phyloP scores from a whole-genome alignment of 2,329 filamentous ascomycete species.

The Dactylellina haptotyla region DNA sequence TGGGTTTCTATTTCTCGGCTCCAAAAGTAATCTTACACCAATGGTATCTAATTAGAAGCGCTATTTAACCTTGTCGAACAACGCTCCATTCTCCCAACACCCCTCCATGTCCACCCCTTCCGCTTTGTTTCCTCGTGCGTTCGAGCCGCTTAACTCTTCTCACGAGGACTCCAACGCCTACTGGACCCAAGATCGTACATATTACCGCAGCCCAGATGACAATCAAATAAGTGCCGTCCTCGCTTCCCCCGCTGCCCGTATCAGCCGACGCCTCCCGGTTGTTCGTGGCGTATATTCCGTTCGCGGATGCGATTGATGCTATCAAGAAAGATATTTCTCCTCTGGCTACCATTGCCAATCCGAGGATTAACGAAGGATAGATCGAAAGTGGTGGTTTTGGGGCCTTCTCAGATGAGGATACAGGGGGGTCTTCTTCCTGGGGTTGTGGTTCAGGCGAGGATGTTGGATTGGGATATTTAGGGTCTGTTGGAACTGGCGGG shows the following conservation, averaged over 20 bases:
- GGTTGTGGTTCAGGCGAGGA: neutral
- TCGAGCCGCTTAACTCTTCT: conserved; percentile 55
- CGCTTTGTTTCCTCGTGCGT: conserved; percentile 4
- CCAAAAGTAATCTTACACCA: too few species aligned
- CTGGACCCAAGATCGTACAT: conserved; percentile 67
- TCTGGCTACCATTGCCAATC: conserved; percentile 77
- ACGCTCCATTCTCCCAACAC: conserved; percentile 46
- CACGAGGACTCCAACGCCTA: conserved; percentile 66
- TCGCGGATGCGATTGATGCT: conserved; percentile 72
- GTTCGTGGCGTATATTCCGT: conserved; percentile 61
- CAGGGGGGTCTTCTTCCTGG: neutral
- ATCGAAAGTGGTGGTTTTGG: conserved; percentile 67
- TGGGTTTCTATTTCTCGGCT: too few species aligned
- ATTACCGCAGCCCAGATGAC: conserved; percentile 69
- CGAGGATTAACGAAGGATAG: conserved; percentile 71
- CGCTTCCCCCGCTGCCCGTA: neutral
- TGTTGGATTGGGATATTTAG: neutral
- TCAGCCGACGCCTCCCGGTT: neutral
- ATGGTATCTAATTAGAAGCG: too few species aligned
- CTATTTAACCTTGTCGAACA: neutral
- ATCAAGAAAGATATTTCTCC: conserved; percentile 84
- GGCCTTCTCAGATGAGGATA: neutral
- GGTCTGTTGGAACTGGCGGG: neutral
- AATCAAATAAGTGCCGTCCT: conserved; percentile 64
- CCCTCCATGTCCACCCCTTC: neutral